phyloP scores from a whole-genome alignment of 148 eudicot species.

The Bassia scoparia region DNA sequence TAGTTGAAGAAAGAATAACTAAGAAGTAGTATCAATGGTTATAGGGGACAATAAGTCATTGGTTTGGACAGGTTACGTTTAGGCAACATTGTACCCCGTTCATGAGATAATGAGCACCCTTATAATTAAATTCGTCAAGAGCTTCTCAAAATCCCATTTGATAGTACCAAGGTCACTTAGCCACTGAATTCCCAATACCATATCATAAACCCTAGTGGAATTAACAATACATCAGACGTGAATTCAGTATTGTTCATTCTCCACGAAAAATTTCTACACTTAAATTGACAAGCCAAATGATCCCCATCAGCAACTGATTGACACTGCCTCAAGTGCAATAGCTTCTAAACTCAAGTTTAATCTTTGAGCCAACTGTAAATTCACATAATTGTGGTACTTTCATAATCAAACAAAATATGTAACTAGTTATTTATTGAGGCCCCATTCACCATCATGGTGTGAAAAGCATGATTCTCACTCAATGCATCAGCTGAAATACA shows the following conservation, averaged over 20 bases:
- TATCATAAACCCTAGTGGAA: not conserved
- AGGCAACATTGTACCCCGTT: too few species aligned
- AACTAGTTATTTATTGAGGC: not conserved
- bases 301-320: not conserved
- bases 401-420: not conserved
- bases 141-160: too few species aligned
- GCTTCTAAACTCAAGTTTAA: not conserved
- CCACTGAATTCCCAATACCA: too few species aligned
- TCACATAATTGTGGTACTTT: not conserved
- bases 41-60: too few species aligned
- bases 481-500: not conserved
- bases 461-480: not conserved
- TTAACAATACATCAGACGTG: not conserved
- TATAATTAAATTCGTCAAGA: too few species aligned
- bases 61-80: too few species aligned
- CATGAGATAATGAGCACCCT: too few species aligned
- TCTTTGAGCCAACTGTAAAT: not conserved
- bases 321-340: not conserved
- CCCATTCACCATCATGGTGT: not conserved
- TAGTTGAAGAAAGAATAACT: too few species aligned
- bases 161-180: too few species aligned
- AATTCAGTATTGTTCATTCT: not conserved
- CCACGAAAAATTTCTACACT: not conserved
- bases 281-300: not conserved
- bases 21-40: too few species aligned